Conservation (phyloP, 2,329 filamentous ascomycete species). For the Dryadomyces quercivorus region DNA sequence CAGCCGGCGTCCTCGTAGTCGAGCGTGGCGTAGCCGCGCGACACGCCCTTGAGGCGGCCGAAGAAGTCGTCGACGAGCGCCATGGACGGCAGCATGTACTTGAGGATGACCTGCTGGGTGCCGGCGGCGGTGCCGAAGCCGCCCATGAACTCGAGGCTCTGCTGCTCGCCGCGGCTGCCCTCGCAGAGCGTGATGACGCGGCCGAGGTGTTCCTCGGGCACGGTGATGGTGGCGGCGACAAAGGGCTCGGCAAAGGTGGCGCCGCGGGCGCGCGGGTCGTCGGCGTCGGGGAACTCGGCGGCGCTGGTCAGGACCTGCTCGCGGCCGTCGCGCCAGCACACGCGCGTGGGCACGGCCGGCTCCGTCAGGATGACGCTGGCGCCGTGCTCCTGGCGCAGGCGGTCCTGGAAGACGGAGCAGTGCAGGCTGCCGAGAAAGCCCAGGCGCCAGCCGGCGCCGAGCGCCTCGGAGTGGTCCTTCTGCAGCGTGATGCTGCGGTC, state of each 20-base stretch:
- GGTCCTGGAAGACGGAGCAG: constrained; percentile 98
- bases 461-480: constrained; percentile 87
- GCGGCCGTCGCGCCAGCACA: constrained; percentile 65
- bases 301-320: constrained; percentile 77
- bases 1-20: constrained; percentile 96
- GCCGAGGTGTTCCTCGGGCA: constrained; percentile 88
- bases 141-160: constrained; percentile 72
- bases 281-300: constrained; percentile 67
- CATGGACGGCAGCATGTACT: constrained; percentile 78
- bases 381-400: constrained; percentile 85
- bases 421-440: constrained; percentile 95
- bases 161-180: constrained; percentile 74
- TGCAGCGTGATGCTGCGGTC: constrained; percentile 88
- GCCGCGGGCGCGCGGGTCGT: constrained; percentile 32
- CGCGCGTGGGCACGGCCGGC: constrained; percentile 83
- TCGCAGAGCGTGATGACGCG: constrained; percentile 94
- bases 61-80: constrained; percentile 96
- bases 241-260: constrained; percentile 46
- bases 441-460: constrained; percentile 86
- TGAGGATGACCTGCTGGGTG: constrained; percentile 81
- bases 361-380: constrained; percentile 94
- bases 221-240: constrained; percentile 72
- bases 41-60: constrained; percentile 85
- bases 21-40: constrained; percentile 78
- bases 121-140: constrained; percentile 45